Percentiles rank a stretch among this genome's conserved stretches.
These are phyloP conservation scores for Rhodomyrtus tomentosa DNA, from an alignment of 345 rosid genomes.

Conservation along the genomic window DNA sequence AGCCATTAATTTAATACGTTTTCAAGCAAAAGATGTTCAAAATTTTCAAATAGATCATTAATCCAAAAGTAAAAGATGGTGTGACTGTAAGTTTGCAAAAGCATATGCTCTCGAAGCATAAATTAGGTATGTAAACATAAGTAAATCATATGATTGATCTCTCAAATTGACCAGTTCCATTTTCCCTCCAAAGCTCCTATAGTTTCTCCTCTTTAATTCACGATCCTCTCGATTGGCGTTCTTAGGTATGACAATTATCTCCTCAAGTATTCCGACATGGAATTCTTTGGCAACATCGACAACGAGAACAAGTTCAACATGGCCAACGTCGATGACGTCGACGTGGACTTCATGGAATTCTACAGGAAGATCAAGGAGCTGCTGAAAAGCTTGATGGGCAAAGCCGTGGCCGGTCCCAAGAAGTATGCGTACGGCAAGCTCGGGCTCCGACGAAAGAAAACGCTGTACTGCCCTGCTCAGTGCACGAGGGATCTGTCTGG, in stretches of 20 bases:
- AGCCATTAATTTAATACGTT: background rate
- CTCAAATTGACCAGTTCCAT: background rate
- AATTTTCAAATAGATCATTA: background rate
- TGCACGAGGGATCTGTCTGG: constrained; percentile 26
- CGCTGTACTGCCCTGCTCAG: constrained; percentile 26
- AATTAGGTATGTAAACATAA: background rate
- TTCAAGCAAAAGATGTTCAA: background rate
- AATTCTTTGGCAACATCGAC: constrained; percentile 30
- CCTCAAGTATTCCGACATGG: constrained; percentile 19
- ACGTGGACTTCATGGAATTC: constrained; percentile 6
- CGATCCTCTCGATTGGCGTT: background rate
- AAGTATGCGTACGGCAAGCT: constrained; percentile 12
- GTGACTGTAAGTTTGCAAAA: background rate
- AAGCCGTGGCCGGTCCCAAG: constrained; percentile 8
- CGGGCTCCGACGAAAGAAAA: background rate
- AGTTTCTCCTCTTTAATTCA: background rate
- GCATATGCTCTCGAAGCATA: constrained; percentile 14
- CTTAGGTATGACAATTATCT: constrained; percentile 14
- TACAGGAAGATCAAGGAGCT: constrained; percentile 15
- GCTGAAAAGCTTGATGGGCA: constrained; percentile 1
- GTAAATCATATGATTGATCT: background rate
- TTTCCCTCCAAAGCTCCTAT: background rate
- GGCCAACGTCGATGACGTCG: constrained; percentile 14
- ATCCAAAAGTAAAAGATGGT: background rate
- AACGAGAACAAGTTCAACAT: constrained; percentile 19